Base-by-base conservation (phyloP, 805 yeast species). In the Jamesozyma piceae region DNA sequence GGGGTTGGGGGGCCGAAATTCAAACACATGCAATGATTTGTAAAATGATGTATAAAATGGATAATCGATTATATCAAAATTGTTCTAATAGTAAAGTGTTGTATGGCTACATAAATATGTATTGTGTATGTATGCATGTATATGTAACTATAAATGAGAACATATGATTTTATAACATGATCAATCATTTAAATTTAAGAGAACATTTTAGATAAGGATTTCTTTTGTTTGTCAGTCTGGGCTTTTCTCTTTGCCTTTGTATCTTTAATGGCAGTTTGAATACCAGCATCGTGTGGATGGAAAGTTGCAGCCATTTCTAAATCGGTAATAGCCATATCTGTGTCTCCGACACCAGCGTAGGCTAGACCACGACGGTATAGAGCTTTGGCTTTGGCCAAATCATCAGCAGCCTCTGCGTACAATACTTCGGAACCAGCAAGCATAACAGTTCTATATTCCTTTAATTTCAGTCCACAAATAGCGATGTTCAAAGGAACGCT, bases 351-450 rank as follows among this genome's bases (percentile, higher is more conserved):
- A 8, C 73, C 63, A 46, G 76, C 63, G 54, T 78, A 73, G 1
- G 92, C 95, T 56, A 74, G 67, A 30, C 94, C 96, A 62, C 90
- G 79, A 61, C 97, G 80, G 68, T 80, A 89, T 35, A 76, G 66
- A 0, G 96, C 97, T 68, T 89, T 89, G 15, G 95, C 86, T 59
- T 74, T 75, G 19, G 87, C 78, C 48, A 78, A 74, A 33, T 75
- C 82, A 43, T 76, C 84, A 4, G 78, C 66, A 2, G 50, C 61
- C 30, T 75, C 81, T 21, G 72, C 73, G 41, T 75, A 82, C 31
- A 85, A 65, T 1, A 85, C 95, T 24, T 75, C 76, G 1, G 78
- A 68, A 2, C 95, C 73, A 4, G 82, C 77, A 21, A 67, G 63
- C 38, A 84, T 62, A 0, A 79, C 77, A 28, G 70, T 75, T 45